Percentiles rank a stretch among this genome's conserved stretches.
Evolutionary conservation across 192 early-diverging fungal species (phyloP).

Genomic region (Piromyces sp.): DNA sequence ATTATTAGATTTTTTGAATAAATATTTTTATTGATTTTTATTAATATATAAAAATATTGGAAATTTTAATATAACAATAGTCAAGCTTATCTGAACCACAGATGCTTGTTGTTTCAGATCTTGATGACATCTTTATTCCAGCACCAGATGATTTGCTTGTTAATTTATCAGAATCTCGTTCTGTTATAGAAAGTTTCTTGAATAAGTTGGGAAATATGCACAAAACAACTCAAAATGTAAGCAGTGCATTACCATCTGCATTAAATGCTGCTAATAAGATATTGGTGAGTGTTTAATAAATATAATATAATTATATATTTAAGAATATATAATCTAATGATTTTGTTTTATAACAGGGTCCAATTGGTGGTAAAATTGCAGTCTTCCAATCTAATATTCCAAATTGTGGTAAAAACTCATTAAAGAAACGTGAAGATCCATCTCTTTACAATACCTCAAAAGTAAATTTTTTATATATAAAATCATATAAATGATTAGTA

Average conservation of each 20-base stretch:
- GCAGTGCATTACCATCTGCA: constrained; percentile 67
- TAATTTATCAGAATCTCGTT: constrained; percentile 65
- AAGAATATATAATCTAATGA: too few relatives aligned
- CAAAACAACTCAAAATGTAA: constrained; percentile 54
- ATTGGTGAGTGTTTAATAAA: constrained; percentile 21
- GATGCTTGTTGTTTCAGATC: constrained; percentile 81
- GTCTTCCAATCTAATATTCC: constrained; percentile 67
- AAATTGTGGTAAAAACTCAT: constrained; percentile 54
- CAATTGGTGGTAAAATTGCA: constrained; percentile 80
- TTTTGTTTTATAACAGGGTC: constrained; percentile 14
- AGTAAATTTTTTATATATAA: too few relatives aligned
- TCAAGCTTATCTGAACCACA: constrained; percentile 57
- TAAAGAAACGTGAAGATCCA: constrained; percentile 72
- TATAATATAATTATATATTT: too few relatives aligned
- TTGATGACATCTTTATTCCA: constrained; percentile 79
- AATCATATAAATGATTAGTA: too few relatives aligned
- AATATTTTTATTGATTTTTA: too few relatives aligned
- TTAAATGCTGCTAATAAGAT: constrained; percentile 67
- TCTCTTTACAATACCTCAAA: constrained; percentile 78
- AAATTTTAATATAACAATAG: too few relatives aligned
- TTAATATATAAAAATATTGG: too few relatives aligned
- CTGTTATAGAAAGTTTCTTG: constrained; percentile 53
- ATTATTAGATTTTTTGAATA: too few relatives aligned
- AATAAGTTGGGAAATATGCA: constrained; percentile 67
- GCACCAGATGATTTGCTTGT: constrained; percentile 78